These are phyloP conservation scores for Diaporthe citrichinensis DNA, from an alignment of 2,329 filamentous ascomycete species.

Conservation along the genomic window DNA sequence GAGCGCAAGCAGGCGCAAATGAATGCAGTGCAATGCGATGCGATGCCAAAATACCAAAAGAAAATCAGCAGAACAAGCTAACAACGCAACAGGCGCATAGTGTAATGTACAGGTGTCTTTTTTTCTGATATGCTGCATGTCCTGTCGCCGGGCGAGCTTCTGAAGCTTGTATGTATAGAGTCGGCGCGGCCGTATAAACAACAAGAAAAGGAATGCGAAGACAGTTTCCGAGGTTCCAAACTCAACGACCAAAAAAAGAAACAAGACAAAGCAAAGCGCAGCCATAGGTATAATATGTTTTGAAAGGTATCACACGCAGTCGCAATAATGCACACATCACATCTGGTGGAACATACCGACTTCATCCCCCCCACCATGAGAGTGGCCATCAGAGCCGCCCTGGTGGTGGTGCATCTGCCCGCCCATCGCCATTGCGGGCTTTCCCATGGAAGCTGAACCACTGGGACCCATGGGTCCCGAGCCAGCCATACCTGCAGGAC, in stretches of 20 bases:
- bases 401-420: conserved; percentile 83
- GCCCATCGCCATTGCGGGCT: conserved; percentile 77
- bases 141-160: conserved; percentile 55
- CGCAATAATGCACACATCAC: conserved; percentile 69
- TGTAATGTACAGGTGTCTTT: conserved; percentile 66
- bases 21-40: conserved; percentile 54
- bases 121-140: conserved; percentile 57
- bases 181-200: conserved; percentile 46
- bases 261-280: conserved; percentile 43
- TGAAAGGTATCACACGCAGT: conserved; percentile 50
- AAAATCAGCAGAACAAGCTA: conserved; percentile 62
- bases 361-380: conserved; percentile 81
- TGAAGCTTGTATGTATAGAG: conserved; percentile 43
- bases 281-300: conserved; percentile 50
- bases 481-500: conserved; percentile 75
- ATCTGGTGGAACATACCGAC: conserved; percentile 99
- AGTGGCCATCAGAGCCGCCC: conserved; percentile 76
- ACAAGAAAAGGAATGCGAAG: conserved; percentile 50
- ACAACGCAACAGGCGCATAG: conserved; percentile 53
- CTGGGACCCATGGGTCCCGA: conserved; percentile 74
- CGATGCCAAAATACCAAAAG: conserved; percentile 56
- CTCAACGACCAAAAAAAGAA: conserved; percentile 49
- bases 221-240: conserved; percentile 44
- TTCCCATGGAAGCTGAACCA: conserved; percentile 70
- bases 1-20: conserved; percentile 40